Percentiles rank a stretch among this genome's conserved stretches.
These are phyloP conservation scores for Paraglomus brasilianum DNA, from an alignment of 192 early-diverging fungal species.

Conservation along the genomic window DNA sequence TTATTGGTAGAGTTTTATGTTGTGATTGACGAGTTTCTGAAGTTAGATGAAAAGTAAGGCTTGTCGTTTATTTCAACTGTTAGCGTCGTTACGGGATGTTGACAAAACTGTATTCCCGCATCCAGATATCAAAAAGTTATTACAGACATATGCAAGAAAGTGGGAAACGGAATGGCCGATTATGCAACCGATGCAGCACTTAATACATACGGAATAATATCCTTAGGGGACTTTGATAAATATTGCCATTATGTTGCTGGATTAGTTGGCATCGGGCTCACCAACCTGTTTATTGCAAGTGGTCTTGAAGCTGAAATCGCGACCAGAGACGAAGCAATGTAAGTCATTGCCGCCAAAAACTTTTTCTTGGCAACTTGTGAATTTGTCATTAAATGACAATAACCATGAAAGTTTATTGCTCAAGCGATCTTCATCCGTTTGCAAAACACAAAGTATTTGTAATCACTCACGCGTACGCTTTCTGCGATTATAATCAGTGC, in stretches of 20 bases:
- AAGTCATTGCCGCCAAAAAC: neutral
- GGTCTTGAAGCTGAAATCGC: constrained; percentile 70
- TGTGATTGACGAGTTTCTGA: constrained; percentile 87
- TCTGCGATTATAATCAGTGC: constrained; percentile 34
- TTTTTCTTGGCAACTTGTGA: neutral
- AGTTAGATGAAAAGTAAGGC: constrained; percentile 47
- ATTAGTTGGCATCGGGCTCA: constrained; percentile 90
- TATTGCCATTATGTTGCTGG: constrained; percentile 99
- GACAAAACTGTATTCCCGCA: neutral
- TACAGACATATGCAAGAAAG: constrained; percentile 84
- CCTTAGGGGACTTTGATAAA: constrained; percentile 87
- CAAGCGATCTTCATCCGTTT: neutral
- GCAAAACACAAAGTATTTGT: neutral
- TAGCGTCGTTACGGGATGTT: neutral
- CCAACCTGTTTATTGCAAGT: constrained; percentile 83
- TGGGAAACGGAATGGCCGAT: constrained; percentile 97
- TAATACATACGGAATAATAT: constrained; percentile 54
- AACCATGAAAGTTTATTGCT: neutral
- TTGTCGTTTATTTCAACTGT: constrained; percentile 34
- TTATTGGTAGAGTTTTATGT: constrained; percentile 87
- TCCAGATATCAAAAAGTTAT: constrained; percentile 82
- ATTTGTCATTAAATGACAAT: constrained; percentile 8
- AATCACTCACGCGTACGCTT: neutral
- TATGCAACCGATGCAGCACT: constrained; percentile 61
- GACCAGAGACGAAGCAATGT: constrained; percentile 49